phyloP scores from a whole-genome alignment of 345 rosid species.

The Dipteronia sinensis region DNA sequence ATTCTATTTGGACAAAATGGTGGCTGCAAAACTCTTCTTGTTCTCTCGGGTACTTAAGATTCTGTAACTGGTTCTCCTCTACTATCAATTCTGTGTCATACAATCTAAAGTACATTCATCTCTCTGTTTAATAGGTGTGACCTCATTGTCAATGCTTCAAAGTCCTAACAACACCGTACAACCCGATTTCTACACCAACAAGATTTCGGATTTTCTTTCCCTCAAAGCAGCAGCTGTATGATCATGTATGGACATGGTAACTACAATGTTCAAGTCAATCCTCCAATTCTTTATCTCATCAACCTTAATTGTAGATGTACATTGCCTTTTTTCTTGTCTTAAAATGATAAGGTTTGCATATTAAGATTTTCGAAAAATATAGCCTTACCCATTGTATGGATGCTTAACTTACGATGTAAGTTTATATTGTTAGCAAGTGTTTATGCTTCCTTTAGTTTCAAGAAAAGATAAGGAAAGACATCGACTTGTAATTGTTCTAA shows the following conservation, averaged over 20 bases:
- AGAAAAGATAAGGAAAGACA: too few species aligned
- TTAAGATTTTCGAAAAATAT: neutral
- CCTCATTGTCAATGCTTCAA: slow-evolving; percentile 70
- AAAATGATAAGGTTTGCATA: neutral
- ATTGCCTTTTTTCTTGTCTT: neutral
- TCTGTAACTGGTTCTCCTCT: neutral
- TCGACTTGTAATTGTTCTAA: too few species aligned
- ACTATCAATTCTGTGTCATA: neutral
- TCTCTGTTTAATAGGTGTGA: slow-evolving; percentile 56
- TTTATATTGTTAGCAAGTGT: neutral
- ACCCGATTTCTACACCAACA: slow-evolving; percentile 86
- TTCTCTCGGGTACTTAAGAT: slow-evolving; percentile 68
- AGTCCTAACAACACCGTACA: slow-evolving; percentile 70
- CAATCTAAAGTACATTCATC: neutral
- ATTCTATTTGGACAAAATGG: slow-evolving; percentile 89
- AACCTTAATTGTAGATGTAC: neutral
- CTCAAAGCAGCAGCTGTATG: slow-evolving; percentile 72
- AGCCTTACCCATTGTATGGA: neutral
- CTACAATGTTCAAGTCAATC: neutral
- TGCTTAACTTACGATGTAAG: neutral
- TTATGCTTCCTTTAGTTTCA: too few species aligned
- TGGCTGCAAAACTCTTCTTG: slow-evolving; percentile 94
- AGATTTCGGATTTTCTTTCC: slow-evolving; percentile 80
- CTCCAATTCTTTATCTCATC: neutral
- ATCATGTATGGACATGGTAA: slow-evolving; percentile 21